phyloP scores from a whole-genome alignment of 2,329 filamentous ascomycete species.

The Westerdykella ornata region DNA sequence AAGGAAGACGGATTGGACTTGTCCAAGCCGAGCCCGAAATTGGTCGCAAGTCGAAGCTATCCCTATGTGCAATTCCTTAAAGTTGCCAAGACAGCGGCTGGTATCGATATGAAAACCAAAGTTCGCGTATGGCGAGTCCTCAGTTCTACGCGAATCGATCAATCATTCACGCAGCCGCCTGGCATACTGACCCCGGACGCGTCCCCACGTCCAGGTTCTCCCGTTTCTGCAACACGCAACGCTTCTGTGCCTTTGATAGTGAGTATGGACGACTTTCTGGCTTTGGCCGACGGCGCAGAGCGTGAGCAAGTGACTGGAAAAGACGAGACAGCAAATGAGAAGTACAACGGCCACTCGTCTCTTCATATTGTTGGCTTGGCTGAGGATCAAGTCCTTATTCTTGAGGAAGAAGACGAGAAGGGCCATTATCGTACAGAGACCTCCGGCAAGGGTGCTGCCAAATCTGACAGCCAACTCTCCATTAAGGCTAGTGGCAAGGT shows the following conservation, averaged over 20 bases:
- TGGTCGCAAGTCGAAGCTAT: slow-evolving; percentile 65
- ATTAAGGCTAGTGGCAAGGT: slow-evolving; percentile 31
- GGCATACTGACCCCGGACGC: slow-evolving; percentile 43
- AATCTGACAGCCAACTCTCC: slow-evolving; percentile 41
- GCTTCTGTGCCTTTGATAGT: slow-evolving; percentile 51
- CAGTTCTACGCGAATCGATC: slow-evolving; percentile 38
- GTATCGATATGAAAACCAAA: slow-evolving; percentile 63
- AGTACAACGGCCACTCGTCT: slow-evolving; percentile 68
- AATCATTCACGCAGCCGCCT: slow-evolving; percentile 20
- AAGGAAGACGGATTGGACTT: slow-evolving; percentile 44
- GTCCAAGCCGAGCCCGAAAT: slow-evolving; percentile 54
- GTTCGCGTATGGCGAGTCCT: slow-evolving; percentile 69
- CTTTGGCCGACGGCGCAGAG: slow-evolving; percentile 56
- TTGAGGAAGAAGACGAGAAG: slow-evolving; percentile 62
- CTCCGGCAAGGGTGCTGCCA: slow-evolving; percentile 33
- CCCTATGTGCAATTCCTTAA: slow-evolving; percentile 69
- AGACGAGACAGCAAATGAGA: slow-evolving; percentile 66
- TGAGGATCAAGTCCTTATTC: slow-evolving; percentile 68
- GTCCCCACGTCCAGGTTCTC: slow-evolving; percentile 41
- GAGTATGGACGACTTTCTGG: slow-evolving; percentile 56
- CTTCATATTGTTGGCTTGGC: slow-evolving; percentile 61
- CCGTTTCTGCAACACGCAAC: slow-evolving; percentile 28
- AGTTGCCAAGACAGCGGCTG: slow-evolving; percentile 61
- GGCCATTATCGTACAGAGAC: slow-evolving; percentile 52
- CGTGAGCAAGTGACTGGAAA: slow-evolving; percentile 57